These are phyloP conservation scores for Gossypioides kirkii DNA, from an alignment of 345 rosid species.

Conservation along the genomic window DNA sequence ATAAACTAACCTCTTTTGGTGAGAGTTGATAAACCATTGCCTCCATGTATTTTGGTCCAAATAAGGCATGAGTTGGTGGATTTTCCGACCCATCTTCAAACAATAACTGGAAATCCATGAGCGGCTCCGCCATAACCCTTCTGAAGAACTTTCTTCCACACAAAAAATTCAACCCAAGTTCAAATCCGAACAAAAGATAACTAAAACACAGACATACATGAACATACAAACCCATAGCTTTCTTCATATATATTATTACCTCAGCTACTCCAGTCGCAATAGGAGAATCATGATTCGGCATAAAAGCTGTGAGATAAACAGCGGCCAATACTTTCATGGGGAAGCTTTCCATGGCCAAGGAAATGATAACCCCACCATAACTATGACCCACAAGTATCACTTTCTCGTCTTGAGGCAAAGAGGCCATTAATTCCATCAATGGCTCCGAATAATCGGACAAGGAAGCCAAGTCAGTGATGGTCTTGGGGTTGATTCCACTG, in stretches of 20 bases:
- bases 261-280: constrained; percentile 15
- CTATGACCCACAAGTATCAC: constrained; percentile 33
- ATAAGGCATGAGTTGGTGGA: constrained; percentile 20
- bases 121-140: neutral
- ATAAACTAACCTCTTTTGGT: constrained; percentile 22
- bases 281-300: constrained; percentile 25
- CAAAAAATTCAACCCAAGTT: neutral
- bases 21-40: constrained; percentile 22
- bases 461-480: neutral
- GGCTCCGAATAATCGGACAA: neutral
- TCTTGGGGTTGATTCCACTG: constrained; percentile 31
- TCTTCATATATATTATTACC: constrained; percentile 12
- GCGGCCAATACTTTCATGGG: constrained; percentile 23
- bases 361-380: constrained; percentile 25
- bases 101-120: constrained; percentile 14
- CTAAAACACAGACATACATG: neutral
- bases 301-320: constrained; percentile 21
- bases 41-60: constrained; percentile 20
- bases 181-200: neutral
- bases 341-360: constrained; percentile 34
- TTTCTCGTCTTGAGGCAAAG: neutral
- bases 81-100: constrained; percentile 21
- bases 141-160: constrained; percentile 6
- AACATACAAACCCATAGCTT: no score
- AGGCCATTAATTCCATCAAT: neutral